Base-by-base conservation (phyloP, 2,329 filamentous ascomycete genomes). In the Fusarium penzigii region DNA sequence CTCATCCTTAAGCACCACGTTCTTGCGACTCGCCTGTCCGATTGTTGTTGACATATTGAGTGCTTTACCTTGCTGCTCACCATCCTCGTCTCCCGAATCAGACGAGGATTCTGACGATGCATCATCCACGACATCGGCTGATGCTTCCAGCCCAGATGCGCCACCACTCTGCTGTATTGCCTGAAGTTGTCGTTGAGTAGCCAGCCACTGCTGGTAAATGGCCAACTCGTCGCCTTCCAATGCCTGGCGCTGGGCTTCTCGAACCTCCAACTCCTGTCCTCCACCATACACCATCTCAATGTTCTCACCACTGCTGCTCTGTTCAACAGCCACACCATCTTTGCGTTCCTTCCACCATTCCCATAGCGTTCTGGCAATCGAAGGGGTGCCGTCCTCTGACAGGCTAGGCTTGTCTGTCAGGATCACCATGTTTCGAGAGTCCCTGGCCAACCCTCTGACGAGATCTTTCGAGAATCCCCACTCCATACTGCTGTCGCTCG, bases 381-480 rank as follows among this genome's bases (percentile, higher is more conserved):
- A 88, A 10, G 79, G 75, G 47, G 69, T 73, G 16, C 74, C 71
- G 1, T 62, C 56, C 17, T 59, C 65, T 16, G 72, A 69, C 13
- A 72, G 66, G n/a, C 74, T 70, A 2, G 84, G 79, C 57, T 86
- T 84, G 64, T 97, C 92, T 0, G 93, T 97, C 41, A 99, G 73
- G 48, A 99, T 85, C 36, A 99, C 82, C 42, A 97, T 75, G 68
- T 97, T 99, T 40, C 86, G 85, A 2, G 87, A 76, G 58, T 95
- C 89, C 52, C 83, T 80, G 0, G 91, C 91, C 49, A 99, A 79
- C 10, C 81, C 80, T 57, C 83, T 85, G 44, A 99, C 74, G 1
- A 92, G 79, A 48, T 93, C 86, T 64, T 88, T 90, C 0, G 94
- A 95, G 66, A 96, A 96, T 0, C 94, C 94, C 94, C 94, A 99